These are phyloP conservation scores for Crassisporium funariophilum DNA, from an alignment of 768 basidiomycete species.

Conservation along the genomic window DNA sequence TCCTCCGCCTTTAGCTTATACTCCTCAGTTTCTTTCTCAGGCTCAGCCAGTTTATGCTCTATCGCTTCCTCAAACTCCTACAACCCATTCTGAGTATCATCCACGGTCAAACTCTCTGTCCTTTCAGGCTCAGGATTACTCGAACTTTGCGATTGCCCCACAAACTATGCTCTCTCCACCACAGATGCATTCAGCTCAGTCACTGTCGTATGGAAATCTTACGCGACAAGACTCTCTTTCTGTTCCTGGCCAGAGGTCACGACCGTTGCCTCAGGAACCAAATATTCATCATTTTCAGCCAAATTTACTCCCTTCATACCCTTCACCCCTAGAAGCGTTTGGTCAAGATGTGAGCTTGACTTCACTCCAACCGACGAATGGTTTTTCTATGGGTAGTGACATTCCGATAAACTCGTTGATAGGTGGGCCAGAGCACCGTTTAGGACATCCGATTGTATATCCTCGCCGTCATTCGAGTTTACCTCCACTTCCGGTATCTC, in stretches of 20 bases:
- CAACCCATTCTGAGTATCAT: constrained; percentile 23
- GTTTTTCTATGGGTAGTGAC: no score
- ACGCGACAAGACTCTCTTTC: constrained; percentile 19
- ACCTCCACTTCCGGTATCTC: no score
- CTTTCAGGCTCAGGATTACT: constrained; percentile 39
- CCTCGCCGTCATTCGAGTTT: no score
- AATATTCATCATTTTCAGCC: no score
- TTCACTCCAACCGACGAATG: no score
- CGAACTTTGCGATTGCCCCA: constrained; percentile 35
- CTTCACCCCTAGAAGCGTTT: no score
- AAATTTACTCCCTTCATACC: no score
- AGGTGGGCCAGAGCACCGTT: no score
- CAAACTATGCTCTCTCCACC: constrained; percentile 39
- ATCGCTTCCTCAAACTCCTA: constrained; percentile 31
- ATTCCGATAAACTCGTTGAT: no score
- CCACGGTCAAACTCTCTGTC: constrained; percentile 32
- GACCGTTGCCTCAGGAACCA: constrained; percentile 49
- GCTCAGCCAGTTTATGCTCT: constrained; percentile 27
- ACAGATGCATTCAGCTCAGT: constrained; percentile 35
- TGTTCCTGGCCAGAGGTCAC: constrained; percentile 36
- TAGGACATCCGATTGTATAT: no score
- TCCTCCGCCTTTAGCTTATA: constrained; percentile 36
- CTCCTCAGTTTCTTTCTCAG: constrained; percentile 37
- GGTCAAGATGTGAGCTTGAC: no score
- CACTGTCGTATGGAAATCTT: constrained; percentile 34